Evolutionary conservation across 2,329 filamentous ascomycete genomes (phyloP).

Genomic region (Claviceps purpurea): DNA sequence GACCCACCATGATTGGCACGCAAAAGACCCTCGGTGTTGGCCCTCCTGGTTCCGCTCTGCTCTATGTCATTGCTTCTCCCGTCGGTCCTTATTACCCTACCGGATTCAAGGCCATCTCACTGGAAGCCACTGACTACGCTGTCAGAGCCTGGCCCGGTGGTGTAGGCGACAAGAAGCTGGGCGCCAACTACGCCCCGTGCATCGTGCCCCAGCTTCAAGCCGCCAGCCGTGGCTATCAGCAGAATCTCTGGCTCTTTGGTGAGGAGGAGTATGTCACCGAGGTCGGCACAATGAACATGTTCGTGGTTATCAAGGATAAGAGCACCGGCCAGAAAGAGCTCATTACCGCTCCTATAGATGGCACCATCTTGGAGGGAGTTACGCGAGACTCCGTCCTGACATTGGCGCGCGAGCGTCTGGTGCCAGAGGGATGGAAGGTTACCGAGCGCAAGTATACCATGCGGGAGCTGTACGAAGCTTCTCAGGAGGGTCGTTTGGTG

Average conservation of each 20-base stretch:
- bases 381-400: slow-evolving; percentile 83
- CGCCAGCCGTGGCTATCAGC: slow-evolving; percentile 83
- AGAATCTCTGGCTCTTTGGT: slow-evolving; percentile 96
- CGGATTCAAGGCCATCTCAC: slow-evolving; percentile 90
- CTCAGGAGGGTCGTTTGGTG: slow-evolving; percentile 70
- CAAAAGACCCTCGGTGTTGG: slow-evolving; percentile 88
- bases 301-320: slow-evolving; percentile 73
- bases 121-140: slow-evolving; percentile 93
- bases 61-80: slow-evolving; percentile 91
- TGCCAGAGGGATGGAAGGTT: slow-evolving; percentile 76
- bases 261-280: slow-evolving; percentile 93
- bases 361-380: slow-evolving; percentile 91
- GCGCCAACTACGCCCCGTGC: slow-evolving; percentile 98
- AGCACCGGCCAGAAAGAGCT: slow-evolving; percentile 84
- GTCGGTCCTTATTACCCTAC: slow-evolving; percentile 97
- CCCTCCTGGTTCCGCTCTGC: slow-evolving; percentile 78
- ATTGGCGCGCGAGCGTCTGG: slow-evolving; percentile 72
- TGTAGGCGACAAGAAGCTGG: slow-evolving; percentile 95
- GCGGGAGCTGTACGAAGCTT: slow-evolving; percentile 68
- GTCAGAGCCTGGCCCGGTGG: slow-evolving; percentile 96
- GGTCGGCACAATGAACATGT: slow-evolving; percentile 98
- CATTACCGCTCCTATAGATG: slow-evolving; percentile 87
- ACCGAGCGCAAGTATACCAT: slow-evolving; percentile 88
- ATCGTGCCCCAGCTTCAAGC: slow-evolving; percentile 93
- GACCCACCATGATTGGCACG: slow-evolving; percentile 94